Conservation (phyloP, 2,329 filamentous ascomycete species). For the Trichoderma koningii region DNA sequence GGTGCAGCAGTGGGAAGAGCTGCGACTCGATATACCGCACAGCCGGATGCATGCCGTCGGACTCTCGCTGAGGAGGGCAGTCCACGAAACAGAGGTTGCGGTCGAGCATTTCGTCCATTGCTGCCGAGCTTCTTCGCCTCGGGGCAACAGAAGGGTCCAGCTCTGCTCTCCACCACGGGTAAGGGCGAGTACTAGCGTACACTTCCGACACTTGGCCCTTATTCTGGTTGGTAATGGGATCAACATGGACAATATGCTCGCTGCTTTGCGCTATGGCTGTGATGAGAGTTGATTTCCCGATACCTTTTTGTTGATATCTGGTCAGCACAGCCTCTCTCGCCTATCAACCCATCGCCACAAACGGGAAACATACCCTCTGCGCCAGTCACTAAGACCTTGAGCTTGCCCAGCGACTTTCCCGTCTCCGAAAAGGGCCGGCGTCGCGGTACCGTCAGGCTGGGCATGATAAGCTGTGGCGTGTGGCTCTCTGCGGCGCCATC, state of each 20-base stretch:
- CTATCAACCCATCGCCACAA: neutral
- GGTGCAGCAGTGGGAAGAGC: constrained; percentile 37
- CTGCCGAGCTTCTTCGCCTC: constrained; percentile 62
- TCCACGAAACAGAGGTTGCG: constrained; percentile 94
- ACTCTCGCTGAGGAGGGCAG: constrained; percentile 63
- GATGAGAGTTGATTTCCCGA: constrained; percentile 88
- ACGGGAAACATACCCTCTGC: constrained; percentile 59
- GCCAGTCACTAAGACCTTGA: constrained; percentile 88
- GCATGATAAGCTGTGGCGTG: constrained; percentile 91
- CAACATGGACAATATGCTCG: constrained; percentile 91
- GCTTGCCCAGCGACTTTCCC: constrained; percentile 78
- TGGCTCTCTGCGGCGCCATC: constrained; percentile 18
- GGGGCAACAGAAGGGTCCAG: constrained; percentile 60
- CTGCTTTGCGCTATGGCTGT: constrained; percentile 84
- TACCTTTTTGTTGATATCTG: constrained; percentile 51
- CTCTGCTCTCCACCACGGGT: constrained; percentile 88
- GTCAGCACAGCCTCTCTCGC: neutral
- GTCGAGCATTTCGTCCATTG: constrained; percentile 75
- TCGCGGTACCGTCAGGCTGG: constrained; percentile 86
- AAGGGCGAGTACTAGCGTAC: constrained; percentile 78
- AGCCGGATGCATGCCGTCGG: constrained; percentile 51
- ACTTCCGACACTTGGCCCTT: constrained; percentile 60
- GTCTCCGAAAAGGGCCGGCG: constrained; percentile 86
- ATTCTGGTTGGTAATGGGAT: constrained; percentile 55
- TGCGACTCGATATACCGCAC: constrained; percentile 69